Conservation (phyloP, 2,329 filamentous ascomycete genomes). For the Fusarium setosum region DNA sequence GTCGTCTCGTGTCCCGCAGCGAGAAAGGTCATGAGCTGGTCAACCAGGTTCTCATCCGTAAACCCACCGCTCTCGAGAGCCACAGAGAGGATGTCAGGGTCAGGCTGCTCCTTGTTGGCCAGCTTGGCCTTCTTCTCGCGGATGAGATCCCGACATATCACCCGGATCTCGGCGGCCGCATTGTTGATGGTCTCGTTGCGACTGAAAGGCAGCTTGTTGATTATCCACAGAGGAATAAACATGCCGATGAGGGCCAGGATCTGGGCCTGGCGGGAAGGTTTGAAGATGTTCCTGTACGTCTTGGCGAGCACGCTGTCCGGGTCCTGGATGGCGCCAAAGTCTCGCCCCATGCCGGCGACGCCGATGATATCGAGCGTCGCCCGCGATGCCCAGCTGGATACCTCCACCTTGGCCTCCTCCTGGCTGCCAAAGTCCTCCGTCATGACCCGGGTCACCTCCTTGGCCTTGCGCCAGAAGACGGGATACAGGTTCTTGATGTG, state of each 20-base stretch:
- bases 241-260: constrained; percentile 68
- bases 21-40: constrained; percentile 92
- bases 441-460: constrained; percentile 75
- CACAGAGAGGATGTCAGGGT: constrained; percentile 82
- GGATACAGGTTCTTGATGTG: constrained; percentile 89
- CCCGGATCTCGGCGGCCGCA: constrained; percentile 70
- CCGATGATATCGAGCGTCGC: constrained; percentile 82
- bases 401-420: constrained; percentile 61
- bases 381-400: constrained; percentile 72
- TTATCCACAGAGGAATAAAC: constrained; percentile 72
- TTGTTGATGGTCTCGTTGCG: constrained; percentile 73
- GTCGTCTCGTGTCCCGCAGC: constrained; percentile 87
- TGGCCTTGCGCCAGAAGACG: constrained; percentile 82
- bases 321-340: constrained; percentile 75
- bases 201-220: constrained; percentile 73
- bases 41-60: constrained; percentile 81
- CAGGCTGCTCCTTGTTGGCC: constrained; percentile 59
- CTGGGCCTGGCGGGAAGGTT: constrained; percentile 61
- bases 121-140: constrained; percentile 71
- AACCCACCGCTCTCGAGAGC: constrained; percentile 82
- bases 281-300: constrained; percentile 68
- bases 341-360: constrained; percentile 75
- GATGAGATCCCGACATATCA: constrained; percentile 76
- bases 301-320: constrained; percentile 68
- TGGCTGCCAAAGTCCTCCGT: constrained; percentile 49